A percentile compares a stretch with the other conserved stretches of the same genome.
Evolutionary conservation across 768 basidiomycete genomes (phyloP).

Genomic region (Macrocybe gigantea): DNA sequence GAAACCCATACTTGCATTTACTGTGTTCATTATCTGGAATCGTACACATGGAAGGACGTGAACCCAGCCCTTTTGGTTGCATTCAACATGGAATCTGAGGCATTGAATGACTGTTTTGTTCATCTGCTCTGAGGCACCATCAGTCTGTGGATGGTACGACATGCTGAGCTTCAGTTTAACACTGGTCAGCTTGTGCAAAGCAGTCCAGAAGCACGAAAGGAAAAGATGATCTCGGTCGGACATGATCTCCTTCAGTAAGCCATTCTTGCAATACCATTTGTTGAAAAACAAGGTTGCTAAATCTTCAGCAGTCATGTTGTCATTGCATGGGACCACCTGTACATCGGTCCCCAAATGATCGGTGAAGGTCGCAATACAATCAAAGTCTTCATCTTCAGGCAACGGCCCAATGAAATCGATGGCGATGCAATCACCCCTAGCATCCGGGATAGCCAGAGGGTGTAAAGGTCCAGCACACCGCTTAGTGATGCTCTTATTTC

Average conservation of each 20-base stretch:
- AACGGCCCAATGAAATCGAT: constrained; percentile 24
- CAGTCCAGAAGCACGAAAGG: constrained; percentile 5
- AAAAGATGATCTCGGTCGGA: constrained; percentile 14
- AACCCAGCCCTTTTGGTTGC: constrained; percentile 24
- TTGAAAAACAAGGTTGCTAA: constrained; percentile 15
- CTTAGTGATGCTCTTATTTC: too few species aligned
- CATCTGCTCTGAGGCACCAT: constrained; percentile 26
- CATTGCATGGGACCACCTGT: constrained; percentile 9
- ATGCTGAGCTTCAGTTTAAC: constrained; percentile 19
- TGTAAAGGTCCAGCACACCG: too few species aligned
- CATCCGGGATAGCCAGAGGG: too few species aligned
- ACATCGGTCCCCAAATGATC: constrained; percentile 6
- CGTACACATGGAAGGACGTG: constrained; percentile 22
- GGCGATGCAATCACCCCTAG: constrained; percentile 8
- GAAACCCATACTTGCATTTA: constrained; percentile 27
- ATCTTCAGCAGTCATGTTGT: constrained; percentile 8
- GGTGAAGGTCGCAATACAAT: constrained; percentile 14
- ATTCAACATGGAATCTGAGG: constrained; percentile 15
- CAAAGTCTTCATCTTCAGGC: constrained; percentile 1
- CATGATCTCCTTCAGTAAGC: constrained; percentile 20
- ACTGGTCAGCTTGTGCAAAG: constrained; percentile 12
- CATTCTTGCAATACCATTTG: constrained; percentile 21
- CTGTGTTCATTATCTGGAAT: constrained; percentile 29
- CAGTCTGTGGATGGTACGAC: constrained; percentile 9
- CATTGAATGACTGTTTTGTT: constrained; percentile 24